Base-by-base conservation (phyloP, 495 filamentous ascomycete species). In the Neohortaea acidophila region DNA sequence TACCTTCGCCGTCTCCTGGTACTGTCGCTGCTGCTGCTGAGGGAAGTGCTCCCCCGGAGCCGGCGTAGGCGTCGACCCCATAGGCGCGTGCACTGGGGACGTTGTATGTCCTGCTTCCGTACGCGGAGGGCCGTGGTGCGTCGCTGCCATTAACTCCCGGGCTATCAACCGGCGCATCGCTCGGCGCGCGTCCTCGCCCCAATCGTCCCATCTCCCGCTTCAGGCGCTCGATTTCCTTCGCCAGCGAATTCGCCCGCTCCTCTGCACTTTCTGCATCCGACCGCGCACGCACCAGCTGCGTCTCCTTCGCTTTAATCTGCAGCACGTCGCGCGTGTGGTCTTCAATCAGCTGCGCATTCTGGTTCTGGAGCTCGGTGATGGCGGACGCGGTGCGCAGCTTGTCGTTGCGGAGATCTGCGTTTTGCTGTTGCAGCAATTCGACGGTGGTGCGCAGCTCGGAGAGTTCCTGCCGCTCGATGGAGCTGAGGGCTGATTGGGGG, bases 231-330 rank as follows among this genome's bases (percentile, higher is more conserved):
- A 94, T 79, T 58, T 99, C 91, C 33, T 86, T 72, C 38, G 79
- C 70, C 48, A 91, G 73, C 38, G 81, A 78, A 39, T 84, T 75
- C 24, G 84, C 81, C 33, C 72, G 76, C 44, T 80, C 75, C 56
- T 94, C 84, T 0, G 85, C 80, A 2, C 81, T 70, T 58, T 99
- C 87, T 30, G 79, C 80, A 45, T 99, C 91, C 49, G 77, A 79
- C 13, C 85, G 72, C 20, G 89, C 85, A 19, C 91, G 75, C 7
- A 94, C 85, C 6, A 99, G 68, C 51, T 99, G 91, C 4, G 91
- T 94, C 56, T 96, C 91, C 57, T 99, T 99, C 23, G 91, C 91
- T 48, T 94, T 94, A 59, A 96, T 86, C 47, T 82, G 83, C 15
- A 99, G 69, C 8, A 94, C 82, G 53, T 96, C 89, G 35, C 87